Evolutionary conservation across 305 asterid species (phyloP).

Genomic region (Fraxinus greggii): DNA sequence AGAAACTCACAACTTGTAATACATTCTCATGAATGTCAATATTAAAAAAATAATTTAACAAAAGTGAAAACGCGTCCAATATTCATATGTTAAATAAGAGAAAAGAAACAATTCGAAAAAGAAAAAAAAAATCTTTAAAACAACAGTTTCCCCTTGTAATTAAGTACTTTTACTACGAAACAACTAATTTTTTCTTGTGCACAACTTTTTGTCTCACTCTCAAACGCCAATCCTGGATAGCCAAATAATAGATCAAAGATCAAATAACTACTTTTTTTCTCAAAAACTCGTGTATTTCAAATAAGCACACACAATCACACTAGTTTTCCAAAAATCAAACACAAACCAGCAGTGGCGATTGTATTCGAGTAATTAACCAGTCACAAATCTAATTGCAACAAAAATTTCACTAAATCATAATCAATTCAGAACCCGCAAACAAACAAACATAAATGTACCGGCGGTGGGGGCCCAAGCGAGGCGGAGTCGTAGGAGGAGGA

Average conservation of each 20-base stretch:
- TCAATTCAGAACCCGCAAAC: neutral
- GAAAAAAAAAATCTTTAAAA: neutral
- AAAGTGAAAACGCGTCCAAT: neutral
- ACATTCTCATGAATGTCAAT: neutral
- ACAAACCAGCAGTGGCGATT: neutral
- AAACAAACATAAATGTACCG: slow-evolving; percentile 34
- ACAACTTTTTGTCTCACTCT: neutral
- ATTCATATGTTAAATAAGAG: neutral
- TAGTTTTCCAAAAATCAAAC: neutral
- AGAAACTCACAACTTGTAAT: neutral
- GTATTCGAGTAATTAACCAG: neutral
- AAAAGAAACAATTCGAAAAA: neutral
- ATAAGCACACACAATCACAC: neutral
- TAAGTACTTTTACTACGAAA: neutral
- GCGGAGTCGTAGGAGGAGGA: slow-evolving; percentile 74
- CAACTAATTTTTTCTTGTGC: neutral
- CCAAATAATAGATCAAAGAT: neutral
- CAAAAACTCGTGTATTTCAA: neutral
- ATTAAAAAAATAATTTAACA: neutral
- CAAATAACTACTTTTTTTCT: neutral
- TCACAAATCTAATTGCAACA: neutral
- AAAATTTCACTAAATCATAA: neutral
- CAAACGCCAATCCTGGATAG: neutral
- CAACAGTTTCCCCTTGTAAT: neutral
- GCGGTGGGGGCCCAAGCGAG: slow-evolving; percentile 41